These are phyloP conservation scores for Penicillium sp. DNA, from an alignment of 2,329 filamentous ascomycete species.

Conservation along the genomic window DNA sequence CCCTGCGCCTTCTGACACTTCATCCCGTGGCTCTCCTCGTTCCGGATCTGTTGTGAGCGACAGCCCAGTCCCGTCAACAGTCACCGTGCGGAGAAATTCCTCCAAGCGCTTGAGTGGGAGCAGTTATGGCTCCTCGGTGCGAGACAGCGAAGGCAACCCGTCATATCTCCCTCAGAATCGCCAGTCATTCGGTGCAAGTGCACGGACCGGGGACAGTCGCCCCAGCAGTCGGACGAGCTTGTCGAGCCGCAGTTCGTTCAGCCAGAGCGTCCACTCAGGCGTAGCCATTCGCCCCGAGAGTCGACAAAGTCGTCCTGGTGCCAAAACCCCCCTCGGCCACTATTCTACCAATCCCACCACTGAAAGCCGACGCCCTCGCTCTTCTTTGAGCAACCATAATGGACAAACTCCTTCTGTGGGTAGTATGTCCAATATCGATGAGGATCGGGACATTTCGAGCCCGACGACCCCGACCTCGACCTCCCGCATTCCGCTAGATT, in stretches of 20 bases:
- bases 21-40: constrained; percentile 77
- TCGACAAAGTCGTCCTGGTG: constrained; percentile 60
- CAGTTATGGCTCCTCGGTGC: constrained; percentile 40
- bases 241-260: constrained; percentile 47
- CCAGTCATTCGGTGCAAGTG: constrained; percentile 52
- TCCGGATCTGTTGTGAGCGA: constrained; percentile 51
- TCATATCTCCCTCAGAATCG: constrained; percentile 36
- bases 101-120: constrained; percentile 45
- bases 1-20: constrained; percentile 74
- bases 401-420: constrained; percentile 58
- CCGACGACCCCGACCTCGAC: constrained; percentile 51
- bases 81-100: constrained; percentile 54
- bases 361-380: constrained; percentile 62
- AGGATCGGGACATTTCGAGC: constrained; percentile 49
- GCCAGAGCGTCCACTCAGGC: constrained; percentile 39
- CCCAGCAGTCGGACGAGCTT: constrained; percentile 71
- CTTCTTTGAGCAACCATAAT: constrained; percentile 64
- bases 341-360: constrained; percentile 50
- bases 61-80: constrained; percentile 52
- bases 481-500: constrained; percentile 32
- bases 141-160: constrained; percentile 37
- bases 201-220: constrained; percentile 53
- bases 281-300: constrained; percentile 59
- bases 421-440: constrained; percentile 56
- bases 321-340: constrained; percentile 64